phyloP scores from a whole-genome alignment of 495 filamentous ascomycete genomes.

The Bombardia bombarda region DNA sequence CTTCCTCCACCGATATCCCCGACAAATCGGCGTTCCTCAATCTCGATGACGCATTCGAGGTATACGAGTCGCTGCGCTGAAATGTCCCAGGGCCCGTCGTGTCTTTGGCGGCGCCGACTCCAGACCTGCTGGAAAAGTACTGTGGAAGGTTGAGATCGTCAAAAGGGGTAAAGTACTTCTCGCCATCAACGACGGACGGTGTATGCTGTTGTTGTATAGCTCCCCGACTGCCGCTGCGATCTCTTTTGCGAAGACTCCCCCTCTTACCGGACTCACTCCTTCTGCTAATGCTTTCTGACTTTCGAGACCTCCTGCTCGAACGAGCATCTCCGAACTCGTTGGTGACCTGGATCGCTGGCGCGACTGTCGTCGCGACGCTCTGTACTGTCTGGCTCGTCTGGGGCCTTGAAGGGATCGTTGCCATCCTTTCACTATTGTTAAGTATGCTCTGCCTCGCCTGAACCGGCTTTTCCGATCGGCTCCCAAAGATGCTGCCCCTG shows the following conservation, averaged over 20 bases:
- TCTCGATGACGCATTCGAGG: conserved; percentile 15
- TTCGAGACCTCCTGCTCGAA: conserved; percentile 24
- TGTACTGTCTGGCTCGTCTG: conserved; percentile 39
- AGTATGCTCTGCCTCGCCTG: conserved; percentile 22
- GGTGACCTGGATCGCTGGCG: conserved; percentile 31
- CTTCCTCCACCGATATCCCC: conserved; percentile 8
- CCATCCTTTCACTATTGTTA: conserved; percentile 19
- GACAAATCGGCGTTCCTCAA: conserved; percentile 8
- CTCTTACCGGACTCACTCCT: conserved; percentile 35
- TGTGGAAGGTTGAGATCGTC: conserved; percentile 24
- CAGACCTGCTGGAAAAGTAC: conserved; percentile 24
- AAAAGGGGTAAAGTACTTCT: conserved; percentile 30
- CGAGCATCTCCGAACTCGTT: conserved; percentile 26
- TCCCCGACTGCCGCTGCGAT: conserved; percentile 33
- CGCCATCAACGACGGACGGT: conserved; percentile 27
- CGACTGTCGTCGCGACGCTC: conserved; percentile 24
- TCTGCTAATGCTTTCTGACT: conserved; percentile 26
- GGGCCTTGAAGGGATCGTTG: conserved; percentile 15
- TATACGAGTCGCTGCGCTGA: conserved; percentile 23
- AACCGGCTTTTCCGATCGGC: conserved; percentile 33
- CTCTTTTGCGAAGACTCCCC: conserved; percentile 37
- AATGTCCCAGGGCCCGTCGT: conserved; percentile 7
- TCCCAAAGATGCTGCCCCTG: conserved; percentile 66
- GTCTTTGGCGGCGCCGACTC: neutral
- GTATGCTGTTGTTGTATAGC: conserved; percentile 26